Evolutionary conservation across 805 yeast species (phyloP).

Genomic region (Kodamaea sagamina): DNA sequence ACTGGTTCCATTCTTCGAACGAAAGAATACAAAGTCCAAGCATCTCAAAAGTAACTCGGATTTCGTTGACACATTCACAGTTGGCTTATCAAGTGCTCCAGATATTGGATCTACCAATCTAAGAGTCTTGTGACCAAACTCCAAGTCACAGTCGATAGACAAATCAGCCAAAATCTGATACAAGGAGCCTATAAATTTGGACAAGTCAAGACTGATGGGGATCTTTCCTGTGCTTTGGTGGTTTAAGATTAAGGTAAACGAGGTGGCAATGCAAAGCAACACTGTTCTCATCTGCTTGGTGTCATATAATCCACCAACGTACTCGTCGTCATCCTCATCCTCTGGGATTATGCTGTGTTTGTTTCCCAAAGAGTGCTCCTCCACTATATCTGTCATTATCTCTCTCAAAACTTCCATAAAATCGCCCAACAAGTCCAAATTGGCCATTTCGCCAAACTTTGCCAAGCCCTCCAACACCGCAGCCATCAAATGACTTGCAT

Average conservation of each 20-base stretch:
- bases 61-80: conserved; percentile 85
- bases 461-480: conserved; percentile 90
- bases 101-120: conserved; percentile 73
- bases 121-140: conserved; percentile 77
- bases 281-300: conserved; percentile 64
- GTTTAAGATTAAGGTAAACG: conserved; percentile 80
- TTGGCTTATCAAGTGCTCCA: conserved; percentile 52
- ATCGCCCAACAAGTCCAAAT: conserved; percentile 90
- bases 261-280: conserved; percentile 81
- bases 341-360: conserved; percentile 18
- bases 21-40: conserved; percentile 79
- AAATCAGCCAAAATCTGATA: conserved; percentile 69
- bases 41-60: conserved; percentile 79
- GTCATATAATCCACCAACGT: conserved; percentile 32
- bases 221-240: conserved; percentile 62
- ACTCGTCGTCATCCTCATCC: conserved; percentile 24
- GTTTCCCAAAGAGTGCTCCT: conserved; percentile 44
- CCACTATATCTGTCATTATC: conserved; percentile 57
- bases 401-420: conserved; percentile 87
- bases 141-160: conserved; percentile 79
- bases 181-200: conserved; percentile 74
- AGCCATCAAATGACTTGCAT: conserved; percentile 62
- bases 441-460: conserved; percentile 87
- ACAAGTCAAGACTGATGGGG: conserved; percentile 66
- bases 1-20: conserved; percentile 65